Evolutionary conservation across 2,329 filamentous ascomycete genomes (phyloP).

Genomic region (Chrysoporthe cubensis): DNA sequence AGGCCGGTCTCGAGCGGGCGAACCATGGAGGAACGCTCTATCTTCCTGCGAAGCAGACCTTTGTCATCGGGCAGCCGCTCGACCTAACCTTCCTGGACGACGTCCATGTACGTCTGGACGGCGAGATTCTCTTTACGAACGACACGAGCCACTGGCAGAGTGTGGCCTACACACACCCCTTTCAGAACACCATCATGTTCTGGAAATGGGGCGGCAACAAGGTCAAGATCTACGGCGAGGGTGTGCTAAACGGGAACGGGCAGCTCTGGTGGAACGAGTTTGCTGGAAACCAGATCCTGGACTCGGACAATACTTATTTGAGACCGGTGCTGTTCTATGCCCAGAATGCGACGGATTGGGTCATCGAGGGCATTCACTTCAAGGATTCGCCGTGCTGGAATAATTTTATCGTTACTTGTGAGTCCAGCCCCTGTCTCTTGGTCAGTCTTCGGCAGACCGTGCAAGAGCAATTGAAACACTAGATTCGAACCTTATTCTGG

Average conservation of each 20-base stretch:
- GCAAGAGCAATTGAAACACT: not conserved
- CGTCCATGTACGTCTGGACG: constrained; percentile 61
- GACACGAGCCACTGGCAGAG: constrained; percentile 49
- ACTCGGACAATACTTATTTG: constrained; percentile 58
- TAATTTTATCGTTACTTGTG: constrained; percentile 62
- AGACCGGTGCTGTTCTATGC: constrained; percentile 65
- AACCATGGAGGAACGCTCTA: constrained; percentile 63
- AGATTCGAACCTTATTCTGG: not conserved
- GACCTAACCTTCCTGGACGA: constrained; percentile 62
- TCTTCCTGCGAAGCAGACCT: constrained; percentile 56
- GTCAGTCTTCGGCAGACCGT: too few relatives aligned
- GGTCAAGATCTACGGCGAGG: constrained; percentile 62
- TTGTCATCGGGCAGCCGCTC: constrained; percentile 61
- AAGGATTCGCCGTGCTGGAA: constrained; percentile 67
- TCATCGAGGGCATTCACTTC: constrained; percentile 61
- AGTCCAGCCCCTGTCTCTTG: constrained; percentile 14
- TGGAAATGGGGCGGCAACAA: constrained; percentile 67
- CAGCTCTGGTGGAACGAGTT: constrained; percentile 46
- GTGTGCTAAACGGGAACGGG: constrained; percentile 60
- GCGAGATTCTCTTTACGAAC: constrained; percentile 54
- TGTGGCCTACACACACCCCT: constrained; percentile 45
- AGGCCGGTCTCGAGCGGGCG: constrained; percentile 56
- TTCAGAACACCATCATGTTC: constrained; percentile 60
- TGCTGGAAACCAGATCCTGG: constrained; percentile 42
- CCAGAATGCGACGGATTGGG: constrained; percentile 62